Base-by-base conservation (phyloP, 2,329 filamentous ascomycete genomes). In the Fusarium sp. region DNA sequence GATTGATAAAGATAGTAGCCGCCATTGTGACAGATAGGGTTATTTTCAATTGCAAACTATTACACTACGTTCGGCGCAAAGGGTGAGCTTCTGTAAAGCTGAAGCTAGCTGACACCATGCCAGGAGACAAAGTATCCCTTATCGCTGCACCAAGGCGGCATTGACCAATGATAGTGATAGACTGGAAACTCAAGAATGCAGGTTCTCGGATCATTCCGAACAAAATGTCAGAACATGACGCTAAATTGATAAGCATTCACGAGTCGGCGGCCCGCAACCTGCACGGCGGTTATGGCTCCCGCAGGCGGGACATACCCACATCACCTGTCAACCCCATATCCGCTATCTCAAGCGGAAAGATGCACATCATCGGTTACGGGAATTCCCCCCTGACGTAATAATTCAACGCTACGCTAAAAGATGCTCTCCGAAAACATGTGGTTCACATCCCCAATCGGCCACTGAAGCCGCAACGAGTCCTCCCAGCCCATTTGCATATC, bases 371-470 rank as follows among this genome's bases (percentile, higher is more conserved):
- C 35, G 46, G 21, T n/a, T 41, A 35, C 0, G 9, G 27, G 11
- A 41, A 35, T 17, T n/a, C 13, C 13, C 11, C 7, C 4, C 3
- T 18, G 31, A 14, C 20, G 31, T 29, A 11, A 5, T 25, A 36
- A 40, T 21, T 50, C 14, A 39, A 35, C 14, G 2, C 9, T 25
- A 14, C 8, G n/a, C 51, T 66, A 54, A 48, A 66, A 66, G 2
- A 58, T 69, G 17, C 39, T 58, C 39, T 66, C 63, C 4, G 63
- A 58, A 40, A 66, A 66, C 63, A 66, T 67, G 31, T 66, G 63
- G 14, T 63, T 67, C 5, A 67, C 63, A 21, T 66, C 63, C 1
- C 63, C 63, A 11, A 66, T 51, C 4, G 63, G 63, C 63, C 63
- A 66, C 20, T 66, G 63, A 5, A 66, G 35, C 2, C 58, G 37